Evolutionary conservation across 495 filamentous ascomycete species (phyloP), one percentile per base, ranked within the genome.

Genomic region (Chlorociboria aeruginascens): DNA sequence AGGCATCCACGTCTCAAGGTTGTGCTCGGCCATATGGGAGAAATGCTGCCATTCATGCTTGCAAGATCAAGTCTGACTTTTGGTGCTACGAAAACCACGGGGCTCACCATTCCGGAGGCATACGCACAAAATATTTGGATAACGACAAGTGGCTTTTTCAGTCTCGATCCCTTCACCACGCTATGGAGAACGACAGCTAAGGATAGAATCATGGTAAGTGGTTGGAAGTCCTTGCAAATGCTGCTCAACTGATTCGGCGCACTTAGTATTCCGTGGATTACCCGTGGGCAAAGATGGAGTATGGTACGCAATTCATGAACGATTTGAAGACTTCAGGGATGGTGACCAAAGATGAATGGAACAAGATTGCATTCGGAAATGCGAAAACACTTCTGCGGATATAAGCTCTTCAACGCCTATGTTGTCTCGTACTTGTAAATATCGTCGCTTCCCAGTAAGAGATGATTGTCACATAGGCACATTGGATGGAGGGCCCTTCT

Each of bases 11-110:
- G 66, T 20, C 59, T 83, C 32, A 78, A 83, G 55, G 63, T 83
- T 29, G 71, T 83, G 44, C 60, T 83, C n/a, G 79, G 79, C 3
- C 81, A 85, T 57, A 65, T 81, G 55, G 81, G 81, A 7, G 79
- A 85, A 61, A 69, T 74, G 48, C 61, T 83, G 13, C 79, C 79
- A 0, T 82, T 79, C 51, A 76, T 81, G 59, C 63, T 84, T 49
- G 75, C 74, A 60, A 69, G 80, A 12, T 76, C 78, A 35, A 62
- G 71, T 40, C 69, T 65, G 20, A 73, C 78, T 52, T n/a, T 76
- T n/a, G 76, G 76, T 38, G 78, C 77, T 3, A 43, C 16, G 47
- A 33, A 32, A 13, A 1, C 7, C 6, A 7, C 25, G 3, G 35
- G 45, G 17, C 3, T 37, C 10, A 32, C 13, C 12, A 35, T 55